Conservation (phyloP, 495 filamentous ascomycete genomes). For the Stereocaulon alpinum region DNA sequence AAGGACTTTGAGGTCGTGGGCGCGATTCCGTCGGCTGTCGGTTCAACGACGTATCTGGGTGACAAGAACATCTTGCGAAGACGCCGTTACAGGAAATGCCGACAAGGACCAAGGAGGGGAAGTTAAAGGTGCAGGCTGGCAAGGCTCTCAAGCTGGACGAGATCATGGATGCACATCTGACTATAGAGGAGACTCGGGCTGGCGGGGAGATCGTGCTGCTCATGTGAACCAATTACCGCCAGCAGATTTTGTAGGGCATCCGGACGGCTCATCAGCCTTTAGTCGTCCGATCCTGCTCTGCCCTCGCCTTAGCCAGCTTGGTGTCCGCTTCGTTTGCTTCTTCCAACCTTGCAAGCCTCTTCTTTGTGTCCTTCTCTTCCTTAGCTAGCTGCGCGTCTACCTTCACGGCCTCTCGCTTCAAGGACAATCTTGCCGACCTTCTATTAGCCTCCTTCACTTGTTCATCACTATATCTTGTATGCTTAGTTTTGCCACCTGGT, state of each 20-base stretch:
- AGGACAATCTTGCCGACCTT: no score
- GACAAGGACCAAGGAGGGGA: constrained; percentile 29
- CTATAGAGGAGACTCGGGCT: constrained; percentile 32
- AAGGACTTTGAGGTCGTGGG: constrained; percentile 39
- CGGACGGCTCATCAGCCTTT: no score
- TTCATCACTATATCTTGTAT: no score
- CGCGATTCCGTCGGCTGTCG: constrained; percentile 33
- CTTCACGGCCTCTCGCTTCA: no score
- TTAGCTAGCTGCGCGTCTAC: no score
- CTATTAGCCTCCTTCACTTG: no score
- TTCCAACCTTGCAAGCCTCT: no score
- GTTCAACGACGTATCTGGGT: constrained; percentile 37
- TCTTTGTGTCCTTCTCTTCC: no score
- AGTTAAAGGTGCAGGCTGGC: constrained; percentile 34
- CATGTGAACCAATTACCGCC: neutral
- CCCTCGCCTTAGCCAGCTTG: no score
- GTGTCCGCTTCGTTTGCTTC: no score
- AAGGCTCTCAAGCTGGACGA: constrained; percentile 41
- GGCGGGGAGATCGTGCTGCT: constrained; percentile 33
- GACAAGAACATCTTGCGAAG: constrained; percentile 35
- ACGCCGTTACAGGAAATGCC: constrained; percentile 39
- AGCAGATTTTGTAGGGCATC: neutral
- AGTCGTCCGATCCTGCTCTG: no score
- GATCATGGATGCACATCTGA: constrained; percentile 37
- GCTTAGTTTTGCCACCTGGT: no score